Conservation (phyloP, 768 basidiomycete genomes). For the Mycena epipterygia region DNA sequence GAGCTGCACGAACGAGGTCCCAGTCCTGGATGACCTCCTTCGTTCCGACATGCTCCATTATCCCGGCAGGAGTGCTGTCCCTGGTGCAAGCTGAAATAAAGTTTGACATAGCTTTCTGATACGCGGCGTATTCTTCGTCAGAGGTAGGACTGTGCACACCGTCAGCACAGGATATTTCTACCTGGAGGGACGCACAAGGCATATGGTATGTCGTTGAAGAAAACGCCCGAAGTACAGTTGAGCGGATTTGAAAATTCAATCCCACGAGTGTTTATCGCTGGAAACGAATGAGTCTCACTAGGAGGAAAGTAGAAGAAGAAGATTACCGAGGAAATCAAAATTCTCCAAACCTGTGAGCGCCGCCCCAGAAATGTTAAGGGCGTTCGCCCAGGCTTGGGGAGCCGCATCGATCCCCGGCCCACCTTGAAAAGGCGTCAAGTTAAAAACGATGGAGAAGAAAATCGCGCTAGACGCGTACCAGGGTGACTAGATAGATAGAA, state of each 20-base stretch:
- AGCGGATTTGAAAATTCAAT: constrained; percentile 34
- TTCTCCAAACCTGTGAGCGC: constrained; percentile 30
- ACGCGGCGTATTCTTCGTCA: constrained; percentile 26
- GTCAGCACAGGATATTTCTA: not conserved
- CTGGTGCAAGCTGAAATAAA: constrained; percentile 30
- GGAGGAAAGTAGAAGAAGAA: not conserved
- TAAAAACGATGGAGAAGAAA: not conserved
- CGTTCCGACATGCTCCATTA: constrained; percentile 35
- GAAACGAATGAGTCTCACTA: not conserved
- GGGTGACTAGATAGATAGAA: constrained; percentile 25
- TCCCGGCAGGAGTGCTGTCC: constrained; percentile 30
- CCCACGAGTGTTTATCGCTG: constrained; percentile 37
- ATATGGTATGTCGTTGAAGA: constrained; percentile 29
- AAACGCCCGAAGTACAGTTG: constrained; percentile 28
- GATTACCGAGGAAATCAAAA: constrained; percentile 34
- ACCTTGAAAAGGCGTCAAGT: constrained; percentile 2
- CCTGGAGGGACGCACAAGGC: constrained; percentile 20
- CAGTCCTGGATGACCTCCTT: constrained; percentile 36
- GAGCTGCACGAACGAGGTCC: constrained; percentile 33
- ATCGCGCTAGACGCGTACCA: not conserved
- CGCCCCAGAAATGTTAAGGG: constrained; percentile 24
- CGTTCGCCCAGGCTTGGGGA: constrained; percentile 32
- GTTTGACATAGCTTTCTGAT: constrained; percentile 22
- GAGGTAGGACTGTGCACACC: constrained; percentile 23
- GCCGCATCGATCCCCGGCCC: constrained; percentile 33